These are phyloP conservation scores for Colletotrichum limetticola DNA, from an alignment of 2,329 filamentous ascomycete genomes.

Conservation along the genomic window DNA sequence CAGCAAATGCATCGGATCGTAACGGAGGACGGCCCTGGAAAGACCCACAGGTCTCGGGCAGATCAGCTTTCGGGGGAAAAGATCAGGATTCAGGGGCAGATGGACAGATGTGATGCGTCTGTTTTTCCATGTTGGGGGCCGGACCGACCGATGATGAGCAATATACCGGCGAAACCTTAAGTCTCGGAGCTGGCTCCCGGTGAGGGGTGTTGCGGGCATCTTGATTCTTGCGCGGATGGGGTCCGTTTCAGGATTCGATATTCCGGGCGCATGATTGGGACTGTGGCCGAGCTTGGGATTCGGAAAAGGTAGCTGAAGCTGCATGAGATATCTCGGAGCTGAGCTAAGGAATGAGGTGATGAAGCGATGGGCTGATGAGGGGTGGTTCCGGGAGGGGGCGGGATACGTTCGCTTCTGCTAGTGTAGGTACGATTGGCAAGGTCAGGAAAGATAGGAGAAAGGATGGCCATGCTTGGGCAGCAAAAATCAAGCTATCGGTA, in stretches of 20 bases:
- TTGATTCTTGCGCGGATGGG: conserved; percentile 8
- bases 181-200: background rate
- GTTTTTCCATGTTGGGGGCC: conserved; percentile 22
- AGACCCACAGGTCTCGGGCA: conserved; percentile 22
- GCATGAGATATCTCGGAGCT: conserved; percentile 10
- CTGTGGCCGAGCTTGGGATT: background rate
- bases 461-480: background rate
- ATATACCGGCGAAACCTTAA: conserved; percentile 25
- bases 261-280: background rate
- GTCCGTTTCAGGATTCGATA: conserved; percentile 22
- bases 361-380: background rate
- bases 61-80: conserved; percentile 12
- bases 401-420: background rate
- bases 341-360: conserved; percentile 4
- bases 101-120: conserved; percentile 1
- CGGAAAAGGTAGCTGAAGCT: background rate
- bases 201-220: background rate
- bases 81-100: conserved; percentile 1
- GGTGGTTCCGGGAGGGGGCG: background rate
- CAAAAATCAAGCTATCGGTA: background rate
- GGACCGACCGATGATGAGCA: conserved; percentile 30
- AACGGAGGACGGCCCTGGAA: conserved; percentile 24
- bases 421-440: background rate
- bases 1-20: conserved; percentile 18
- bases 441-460: background rate